These are phyloP conservation scores for Trametes coccinea DNA, from an alignment of 768 basidiomycete species.

Conservation along the genomic window DNA sequence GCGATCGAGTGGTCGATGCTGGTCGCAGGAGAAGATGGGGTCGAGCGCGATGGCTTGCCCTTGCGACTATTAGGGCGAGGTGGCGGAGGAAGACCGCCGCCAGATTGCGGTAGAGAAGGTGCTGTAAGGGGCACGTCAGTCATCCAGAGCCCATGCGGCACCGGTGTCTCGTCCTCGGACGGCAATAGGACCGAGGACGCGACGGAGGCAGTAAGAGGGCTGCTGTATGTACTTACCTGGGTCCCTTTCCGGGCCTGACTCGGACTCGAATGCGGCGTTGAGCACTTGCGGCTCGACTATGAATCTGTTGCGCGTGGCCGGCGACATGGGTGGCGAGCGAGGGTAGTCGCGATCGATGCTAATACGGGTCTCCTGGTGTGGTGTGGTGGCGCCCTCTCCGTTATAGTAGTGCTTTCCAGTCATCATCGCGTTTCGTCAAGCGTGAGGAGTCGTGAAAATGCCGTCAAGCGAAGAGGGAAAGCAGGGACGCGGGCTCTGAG, in stretches of 20 bases:
- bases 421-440: constrained; percentile 5
- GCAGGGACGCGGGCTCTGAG: too few species aligned
- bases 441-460: constrained; percentile 16
- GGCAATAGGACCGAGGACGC: neutral
- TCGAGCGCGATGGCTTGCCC: constrained; percentile 11
- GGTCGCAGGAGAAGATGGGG: constrained; percentile 18
- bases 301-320: constrained; percentile 9
- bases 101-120: neutral
- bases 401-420: neutral
- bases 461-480: neutral
- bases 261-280: constrained; percentile 18
- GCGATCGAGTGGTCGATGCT: constrained; percentile 11
- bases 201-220: neutral
- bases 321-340: constrained; percentile 4
- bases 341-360: constrained; percentile 10
- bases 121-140: constrained; percentile 5
- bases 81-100: constrained; percentile 25
- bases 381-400: neutral
- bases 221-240: constrained; percentile 3
- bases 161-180: neutral
- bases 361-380: neutral
- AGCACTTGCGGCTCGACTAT: constrained; percentile 24
- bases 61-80: constrained; percentile 28
- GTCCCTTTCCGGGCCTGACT: neutral
- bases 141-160: neutral